These are phyloP conservation scores for Venturiaceae sp. DNA, from an alignment of 2,329 filamentous ascomycete genomes.

Conservation along the genomic window DNA sequence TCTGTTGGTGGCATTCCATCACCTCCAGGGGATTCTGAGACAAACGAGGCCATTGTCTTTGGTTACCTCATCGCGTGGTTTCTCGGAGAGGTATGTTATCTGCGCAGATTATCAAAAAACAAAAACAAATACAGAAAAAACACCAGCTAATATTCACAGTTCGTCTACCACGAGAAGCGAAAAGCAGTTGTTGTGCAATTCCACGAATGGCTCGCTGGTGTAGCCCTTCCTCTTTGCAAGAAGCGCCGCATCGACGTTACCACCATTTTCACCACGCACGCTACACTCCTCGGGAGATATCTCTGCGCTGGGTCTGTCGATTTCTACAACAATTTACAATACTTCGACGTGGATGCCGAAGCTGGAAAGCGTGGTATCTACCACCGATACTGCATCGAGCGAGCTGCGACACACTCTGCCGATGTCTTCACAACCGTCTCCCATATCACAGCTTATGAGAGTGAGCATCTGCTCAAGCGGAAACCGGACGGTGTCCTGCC, in stretches of 20 bases:
- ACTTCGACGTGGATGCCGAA: constrained; percentile 92
- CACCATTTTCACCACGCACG: constrained; percentile 97
- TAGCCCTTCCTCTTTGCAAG: constrained; percentile 83
- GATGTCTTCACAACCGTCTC: constrained; percentile 99
- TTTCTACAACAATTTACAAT: constrained; percentile 98
- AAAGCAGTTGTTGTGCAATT: constrained; percentile 95
- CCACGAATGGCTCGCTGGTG: constrained; percentile 96
- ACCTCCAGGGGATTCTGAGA: constrained; percentile 83
- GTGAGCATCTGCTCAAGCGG: constrained; percentile 91
- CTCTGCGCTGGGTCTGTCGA: constrained; percentile 96
- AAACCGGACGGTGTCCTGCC: constrained; percentile 95
- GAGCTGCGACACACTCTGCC: constrained; percentile 79
- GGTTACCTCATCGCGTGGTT: constrained; percentile 98
- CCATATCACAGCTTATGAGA: constrained; percentile 97
- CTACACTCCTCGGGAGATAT: constrained; percentile 88
- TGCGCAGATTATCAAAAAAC: too few species aligned
- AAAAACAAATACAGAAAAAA: not conserved
- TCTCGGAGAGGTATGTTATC: constrained; percentile 75
- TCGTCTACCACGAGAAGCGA: constrained; percentile 84
- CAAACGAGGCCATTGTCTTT: constrained; percentile 95
- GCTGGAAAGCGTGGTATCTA: constrained; percentile 98
- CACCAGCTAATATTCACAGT: constrained; percentile 41
- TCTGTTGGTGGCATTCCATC: constrained; percentile 88
- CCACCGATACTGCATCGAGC: constrained; percentile 96
- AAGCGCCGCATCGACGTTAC: constrained; percentile 93